Base-by-base conservation (phyloP, 2,329 filamentous ascomycete species). In the Paraphoma chrysanthemicola region DNA sequence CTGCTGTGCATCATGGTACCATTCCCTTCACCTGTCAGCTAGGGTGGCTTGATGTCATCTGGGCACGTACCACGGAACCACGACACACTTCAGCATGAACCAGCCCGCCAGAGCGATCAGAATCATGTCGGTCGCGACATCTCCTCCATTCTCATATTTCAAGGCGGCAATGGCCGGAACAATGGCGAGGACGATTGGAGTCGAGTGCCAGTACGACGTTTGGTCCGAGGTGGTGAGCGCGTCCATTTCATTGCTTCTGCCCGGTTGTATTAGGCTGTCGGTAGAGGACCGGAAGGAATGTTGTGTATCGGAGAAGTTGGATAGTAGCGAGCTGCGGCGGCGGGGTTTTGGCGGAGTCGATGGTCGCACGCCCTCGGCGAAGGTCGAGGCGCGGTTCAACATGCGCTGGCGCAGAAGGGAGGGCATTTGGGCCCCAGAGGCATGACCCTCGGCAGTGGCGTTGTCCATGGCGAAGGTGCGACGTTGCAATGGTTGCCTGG, bases 1-100 rank as follows among this genome's bases (percentile, higher is more conserved):
- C 48, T 70, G 71, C 64, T 83, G 81, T 3, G 82, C 81, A 10
- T 80, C 77, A 54, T 80, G 78, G 59, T 85, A 85, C 82, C 83
- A 85, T 52, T 83, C 79, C 80, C 79, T 82, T 44, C 1, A 14
- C 17, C 12, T 16, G 44, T 64, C 30, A 68, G 59, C 51, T 42
- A 48, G 30, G 23, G 5, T 23, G 49, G 30, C 6, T 1, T 14
- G 33, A 16, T 9, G 33, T 17, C 4, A 6, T 30, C 28, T 29
- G 44, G 12, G 39, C 51, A 53, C 67, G 73, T 80, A 93, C 93
- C 94, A 98, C 66, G 94, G 94, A 64, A 95, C 82, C 53, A 92
- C 89, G 43, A 97, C 90, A 47, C 91, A 93, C 92, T 93, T 97
- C 73, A 97, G 93, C 59, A 98, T 81, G 69, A 97, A 96, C 44